phyloP scores from a whole-genome alignment of 768 basidiomycete species.

The Rhizopogon sp. region DNA sequence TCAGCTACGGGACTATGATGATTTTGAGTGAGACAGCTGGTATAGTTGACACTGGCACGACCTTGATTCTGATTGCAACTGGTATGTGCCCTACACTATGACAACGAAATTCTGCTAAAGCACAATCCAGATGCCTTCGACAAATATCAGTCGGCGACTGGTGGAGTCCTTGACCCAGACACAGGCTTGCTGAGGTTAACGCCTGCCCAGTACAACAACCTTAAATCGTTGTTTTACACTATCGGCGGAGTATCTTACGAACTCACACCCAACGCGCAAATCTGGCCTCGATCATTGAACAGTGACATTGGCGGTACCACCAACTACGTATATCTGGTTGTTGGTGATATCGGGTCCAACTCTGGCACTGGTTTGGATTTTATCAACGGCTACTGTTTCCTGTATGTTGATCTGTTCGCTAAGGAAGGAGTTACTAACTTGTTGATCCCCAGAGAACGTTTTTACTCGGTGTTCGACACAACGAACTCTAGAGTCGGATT shows the following conservation, averaged over 20 bases:
- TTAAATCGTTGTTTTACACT: conserved; percentile 1
- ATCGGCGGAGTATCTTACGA: conserved; percentile 16
- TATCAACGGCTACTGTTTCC: neutral
- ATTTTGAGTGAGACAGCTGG: conserved; percentile 23
- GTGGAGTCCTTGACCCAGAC: conserved; percentile 1
- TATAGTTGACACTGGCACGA: conserved; percentile 35
- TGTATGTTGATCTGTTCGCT: conserved; percentile 6
- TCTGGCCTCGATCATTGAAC: conserved; percentile 31
- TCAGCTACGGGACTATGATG: conserved; percentile 19
- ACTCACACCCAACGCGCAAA: conserved; percentile 26
- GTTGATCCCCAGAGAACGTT: conserved; percentile 19
- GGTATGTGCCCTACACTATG: neutral
- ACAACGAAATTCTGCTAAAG: neutral
- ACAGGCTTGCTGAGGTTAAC: conserved; percentile 12
- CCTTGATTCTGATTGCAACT: conserved; percentile 17
- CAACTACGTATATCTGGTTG: neutral
- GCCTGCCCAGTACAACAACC: neutral
- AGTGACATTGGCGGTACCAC: conserved; percentile 23
- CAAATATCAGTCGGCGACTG: conserved; percentile 6
- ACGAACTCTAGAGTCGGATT: conserved; percentile 27
- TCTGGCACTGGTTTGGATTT: conserved; percentile 24
- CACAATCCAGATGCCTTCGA: conserved; percentile 9
- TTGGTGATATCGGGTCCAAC: conserved; percentile 16
- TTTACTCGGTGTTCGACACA: conserved; percentile 31
- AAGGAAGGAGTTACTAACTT: neutral